Evolutionary conservation across 1,284 basidiomycete species (phyloP).

Genomic region (Irpex sp.): DNA sequence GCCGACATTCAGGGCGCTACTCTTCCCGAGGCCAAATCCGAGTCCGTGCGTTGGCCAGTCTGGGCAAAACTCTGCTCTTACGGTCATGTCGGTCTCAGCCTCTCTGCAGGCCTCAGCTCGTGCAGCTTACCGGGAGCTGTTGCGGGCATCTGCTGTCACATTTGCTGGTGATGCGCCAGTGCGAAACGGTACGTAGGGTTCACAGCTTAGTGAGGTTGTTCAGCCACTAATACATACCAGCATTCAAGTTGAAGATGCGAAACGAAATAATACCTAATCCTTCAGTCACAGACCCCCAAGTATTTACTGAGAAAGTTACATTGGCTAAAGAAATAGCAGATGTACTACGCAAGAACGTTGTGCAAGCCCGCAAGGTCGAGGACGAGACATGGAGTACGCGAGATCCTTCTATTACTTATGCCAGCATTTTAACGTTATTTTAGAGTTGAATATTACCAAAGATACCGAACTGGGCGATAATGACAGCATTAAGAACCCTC

Average conservation of each 20-base stretch:
- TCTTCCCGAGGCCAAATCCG: not conserved
- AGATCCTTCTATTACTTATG: not conserved
- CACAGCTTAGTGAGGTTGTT: not conserved
- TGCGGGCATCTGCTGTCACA: conserved; percentile 57
- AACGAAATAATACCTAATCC: conserved; percentile 39
- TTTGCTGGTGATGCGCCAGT: conserved; percentile 44
- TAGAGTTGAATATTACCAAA: conserved; percentile 59
- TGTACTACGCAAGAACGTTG: conserved; percentile 66
- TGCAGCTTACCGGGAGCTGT: conserved; percentile 64
- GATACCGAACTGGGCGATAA: conserved; percentile 75
- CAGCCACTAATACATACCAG: conserved; percentile 29
- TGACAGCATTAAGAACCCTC: conserved; percentile 56
- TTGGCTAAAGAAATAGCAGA: conserved; percentile 59
- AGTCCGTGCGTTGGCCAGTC: not conserved
- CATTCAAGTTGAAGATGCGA: conserved; percentile 66
- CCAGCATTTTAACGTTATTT: too few species aligned
- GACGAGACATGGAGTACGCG: conserved; percentile 53
- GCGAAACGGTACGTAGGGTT: conserved; percentile 18
- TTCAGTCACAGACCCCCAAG: conserved; percentile 35
- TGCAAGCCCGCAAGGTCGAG: conserved; percentile 52
- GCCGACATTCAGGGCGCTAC: too few species aligned
- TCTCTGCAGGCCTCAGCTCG: conserved; percentile 46
- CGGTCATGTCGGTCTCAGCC: conserved; percentile 22
- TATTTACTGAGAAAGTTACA: conserved; percentile 48
- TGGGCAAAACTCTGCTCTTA: not conserved